Percentiles rank a stretch among this genome's conserved stretches.
phyloP scores from a whole-genome alignment of 345 rosid species.

The Murraya koenigii region DNA sequence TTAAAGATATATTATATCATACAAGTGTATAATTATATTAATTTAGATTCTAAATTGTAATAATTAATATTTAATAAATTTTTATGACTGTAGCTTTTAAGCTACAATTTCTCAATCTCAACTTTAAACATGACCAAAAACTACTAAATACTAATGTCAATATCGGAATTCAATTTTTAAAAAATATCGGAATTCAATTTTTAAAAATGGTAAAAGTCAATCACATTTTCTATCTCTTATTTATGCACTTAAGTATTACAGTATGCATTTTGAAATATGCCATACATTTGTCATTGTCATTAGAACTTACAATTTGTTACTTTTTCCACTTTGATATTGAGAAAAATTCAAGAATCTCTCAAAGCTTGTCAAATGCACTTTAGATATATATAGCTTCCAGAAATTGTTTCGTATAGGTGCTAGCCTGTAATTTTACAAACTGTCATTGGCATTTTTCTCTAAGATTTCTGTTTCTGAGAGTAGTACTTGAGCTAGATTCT shows the following conservation, averaged over 20 bases:
- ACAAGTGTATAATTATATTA: no score
- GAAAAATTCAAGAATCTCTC: neutral
- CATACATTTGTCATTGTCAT: neutral
- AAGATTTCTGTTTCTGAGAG: neutral
- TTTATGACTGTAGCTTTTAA: no score
- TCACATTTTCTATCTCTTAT: neutral
- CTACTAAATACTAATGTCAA: neutral
- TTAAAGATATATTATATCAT: no score
- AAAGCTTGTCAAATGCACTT: neutral
- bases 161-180: neutral
- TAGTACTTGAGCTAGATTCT: neutral
- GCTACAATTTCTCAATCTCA: no score
- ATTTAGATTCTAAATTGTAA: no score
- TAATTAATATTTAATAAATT: no score
- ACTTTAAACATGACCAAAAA: no score
- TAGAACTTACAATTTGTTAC: neutral
- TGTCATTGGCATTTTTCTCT: neutral
- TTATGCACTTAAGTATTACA: neutral
- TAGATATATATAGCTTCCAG: neutral
- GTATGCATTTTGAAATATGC: neutral
- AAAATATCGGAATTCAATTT: no score
- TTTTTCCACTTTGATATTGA: neutral
- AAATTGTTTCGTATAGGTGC: neutral
- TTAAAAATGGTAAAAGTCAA: neutral
- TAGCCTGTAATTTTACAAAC: neutral